A percentile compares a stretch with the other conserved stretches of the same genome.
Evolutionary conservation across 805 yeast species (phyloP).

Genomic region (Myxozyma nipponensis): DNA sequence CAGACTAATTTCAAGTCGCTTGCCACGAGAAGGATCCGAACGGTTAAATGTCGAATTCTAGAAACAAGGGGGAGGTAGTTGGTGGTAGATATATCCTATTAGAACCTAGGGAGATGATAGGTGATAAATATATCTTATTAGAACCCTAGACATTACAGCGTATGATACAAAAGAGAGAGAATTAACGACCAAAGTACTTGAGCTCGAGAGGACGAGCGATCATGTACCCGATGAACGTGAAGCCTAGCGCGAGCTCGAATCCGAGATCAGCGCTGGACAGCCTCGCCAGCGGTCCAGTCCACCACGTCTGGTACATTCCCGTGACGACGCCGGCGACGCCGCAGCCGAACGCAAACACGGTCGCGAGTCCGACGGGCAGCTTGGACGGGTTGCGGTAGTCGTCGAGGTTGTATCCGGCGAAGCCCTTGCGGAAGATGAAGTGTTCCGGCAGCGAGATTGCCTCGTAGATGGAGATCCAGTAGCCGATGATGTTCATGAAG

Average conservation of each 20-base stretch:
- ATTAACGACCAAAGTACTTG: slow-evolving; percentile 49
- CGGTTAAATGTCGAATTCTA: too few relatives aligned
- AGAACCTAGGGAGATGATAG: too few relatives aligned
- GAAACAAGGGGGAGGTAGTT: too few relatives aligned
- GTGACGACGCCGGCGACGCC: slow-evolving; percentile 82
- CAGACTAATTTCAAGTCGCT: too few relatives aligned
- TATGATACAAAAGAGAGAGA: too few relatives aligned
- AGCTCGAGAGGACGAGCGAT: slow-evolving; percentile 60
- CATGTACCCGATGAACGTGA: slow-evolving; percentile 61
- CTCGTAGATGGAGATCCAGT: slow-evolving; percentile 83
- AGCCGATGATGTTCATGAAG: slow-evolving; percentile 89
- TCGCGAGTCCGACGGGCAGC: slow-evolving; percentile 76
- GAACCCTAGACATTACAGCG: too few relatives aligned
- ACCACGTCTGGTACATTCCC: slow-evolving; percentile 89
- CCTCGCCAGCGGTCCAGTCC: slow-evolving; percentile 62
- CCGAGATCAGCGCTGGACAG: slow-evolving; percentile 79
- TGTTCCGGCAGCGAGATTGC: slow-evolving; percentile 78
- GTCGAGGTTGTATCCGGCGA: slow-evolving; percentile 53
- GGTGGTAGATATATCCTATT: too few relatives aligned
- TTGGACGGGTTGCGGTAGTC: slow-evolving; percentile 55
- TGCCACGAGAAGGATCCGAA: too few relatives aligned
- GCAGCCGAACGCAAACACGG: slow-evolving; percentile 68
- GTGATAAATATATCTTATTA: too few relatives aligned
- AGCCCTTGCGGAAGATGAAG: slow-evolving; percentile 65
- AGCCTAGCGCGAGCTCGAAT: slow-evolving; percentile 67